Evolutionary conservation across 1,139 yeast genomes (phyloP).

Genomic region (Pichia sp.): DNA sequence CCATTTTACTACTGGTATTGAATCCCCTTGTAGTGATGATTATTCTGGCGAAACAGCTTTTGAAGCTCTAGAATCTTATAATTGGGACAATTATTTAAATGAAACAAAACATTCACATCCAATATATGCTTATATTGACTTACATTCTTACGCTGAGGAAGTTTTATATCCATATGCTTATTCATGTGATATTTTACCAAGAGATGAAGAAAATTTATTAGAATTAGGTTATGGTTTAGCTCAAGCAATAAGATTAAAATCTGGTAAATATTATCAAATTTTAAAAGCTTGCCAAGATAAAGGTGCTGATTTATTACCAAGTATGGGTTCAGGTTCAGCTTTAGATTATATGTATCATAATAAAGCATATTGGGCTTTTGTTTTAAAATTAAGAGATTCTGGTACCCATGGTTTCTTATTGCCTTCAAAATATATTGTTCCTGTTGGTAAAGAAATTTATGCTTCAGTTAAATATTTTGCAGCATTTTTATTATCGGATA

Average conservation of each 20-base stretch:
- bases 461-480: conserved; percentile 68
- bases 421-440: conserved; percentile 63
- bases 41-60: conserved; percentile 73
- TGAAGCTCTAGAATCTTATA: conserved; percentile 67
- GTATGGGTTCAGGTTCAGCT: conserved; percentile 74
- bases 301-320: conserved; percentile 64
- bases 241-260: conserved; percentile 57
- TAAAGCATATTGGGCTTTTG: conserved; percentile 80
- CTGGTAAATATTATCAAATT: conserved; percentile 62
- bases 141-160: conserved; percentile 83
- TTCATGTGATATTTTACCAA: conserved; percentile 64
- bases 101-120: conserved; percentile 52
- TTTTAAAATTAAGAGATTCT: conserved; percentile 71
- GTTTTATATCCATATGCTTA: conserved; percentile 78
- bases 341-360: conserved; percentile 81
- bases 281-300: conserved; percentile 76
- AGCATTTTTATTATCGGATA: conserved; percentile 43
- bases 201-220: conserved; percentile 73
- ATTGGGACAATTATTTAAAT: conserved; percentile 61
- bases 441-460: conserved; percentile 72
- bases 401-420: conserved; percentile 80
- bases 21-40: conserved; percentile 72
- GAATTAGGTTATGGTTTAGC: conserved; percentile 79
- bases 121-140: conserved; percentile 70
- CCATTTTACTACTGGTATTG: conserved; percentile 62